Percentiles rank a stretch among this genome's conserved stretches.
These are phyloP conservation scores for rapeseed (Brassica napus) DNA, from an alignment of 345 rosid species.

Conservation along the genomic window Da-Ae NC_063436.1:14488001-14488500, in stretches of 20 bases:
- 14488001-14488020: conserved; percentile 90
- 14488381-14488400: too few species aligned
- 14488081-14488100: background rate
- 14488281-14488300: too few species aligned
- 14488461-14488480: too few species aligned
- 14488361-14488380: too few species aligned
- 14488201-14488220: conserved; percentile 1
- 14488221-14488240: conserved; percentile 7
- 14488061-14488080: background rate
- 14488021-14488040: conserved; percentile 80
- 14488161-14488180: background rate
- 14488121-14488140: conserved; percentile 21
- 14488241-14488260: conserved; percentile 43
- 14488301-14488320: too few species aligned
- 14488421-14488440: too few species aligned
- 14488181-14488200: conserved; percentile 7
- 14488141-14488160: background rate
- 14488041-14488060: conserved; percentile 66
- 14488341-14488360: too few species aligned
- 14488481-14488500: too few species aligned
- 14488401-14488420: too few species aligned
- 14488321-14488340: too few species aligned
- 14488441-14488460: too few species aligned
- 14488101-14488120: background rate
- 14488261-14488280: conserved; percentile 46